Base-by-base conservation (phyloP, 208 protist genomes). In the Novymonas esmeraldas region DNA sequence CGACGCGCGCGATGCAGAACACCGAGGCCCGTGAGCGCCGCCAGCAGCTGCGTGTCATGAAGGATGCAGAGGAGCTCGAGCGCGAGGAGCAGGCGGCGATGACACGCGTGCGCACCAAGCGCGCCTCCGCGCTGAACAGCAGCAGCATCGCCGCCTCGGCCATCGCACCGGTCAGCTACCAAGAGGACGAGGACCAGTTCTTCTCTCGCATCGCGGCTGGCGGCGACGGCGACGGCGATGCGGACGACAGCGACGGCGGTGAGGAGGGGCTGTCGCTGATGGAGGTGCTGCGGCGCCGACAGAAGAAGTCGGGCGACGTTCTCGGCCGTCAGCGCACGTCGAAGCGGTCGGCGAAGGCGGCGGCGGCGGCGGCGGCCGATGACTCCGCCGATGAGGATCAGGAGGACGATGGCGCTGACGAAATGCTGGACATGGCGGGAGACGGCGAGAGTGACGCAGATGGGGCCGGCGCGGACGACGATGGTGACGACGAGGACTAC, bases 141-240 rank as follows among this genome's bases (percentile, higher is more conserved):
- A 45, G 84, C 71, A 50, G 63, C 24, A 81, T 74, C 50, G 72
- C 77, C 20, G 79, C 57, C 56, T 69, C 58, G 6, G 49, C 74
- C 6, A 77, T 89, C 33, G 80, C 85, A 14, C 85, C 89, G 10
- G 70, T 93, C 20, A 80, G 79, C 44, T 96, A 96, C 76, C 82
- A 84, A 34, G 89, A 97, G 79, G 89, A 95, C 60, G 92, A 93
- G 54, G 92, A 97, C 54, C 92, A 97, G 76, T 97, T 92, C 78
- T 95, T 97, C 64, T 69, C 83, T n/a, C 87, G 85, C 61, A 60
- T 97, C n/a, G 57, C 82, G n/a, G 80, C 62, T 38, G 73, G 57
- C 48, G 52, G 20, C 42, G 38, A 42, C 22, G 73, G 65, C 36
- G 70, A 78, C 33, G 69, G 70, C 29, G 81, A 64, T 45, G 62